Evolutionary conservation across 805 yeast genomes (phyloP), one percentile per base, ranked within the genome.

Genomic region (Tetrapisispora nanseiensis): DNA sequence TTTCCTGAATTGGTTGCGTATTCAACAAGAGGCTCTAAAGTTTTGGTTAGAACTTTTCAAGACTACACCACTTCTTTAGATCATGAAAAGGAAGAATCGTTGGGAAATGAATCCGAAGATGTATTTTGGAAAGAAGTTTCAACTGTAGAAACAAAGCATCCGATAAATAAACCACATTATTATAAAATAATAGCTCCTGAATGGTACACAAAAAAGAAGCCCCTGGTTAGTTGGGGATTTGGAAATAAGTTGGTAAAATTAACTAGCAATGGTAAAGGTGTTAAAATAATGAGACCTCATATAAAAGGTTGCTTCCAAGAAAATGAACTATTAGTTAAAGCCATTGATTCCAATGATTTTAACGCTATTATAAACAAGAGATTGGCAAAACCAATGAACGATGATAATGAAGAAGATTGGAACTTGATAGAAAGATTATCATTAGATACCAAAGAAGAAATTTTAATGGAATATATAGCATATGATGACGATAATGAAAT

Each of bases 1-100:
- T 75, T 84, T 22, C 97, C 99, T 1, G 96, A 90, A 47, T 65
- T 86, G 39, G 83, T 92, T 68, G 95, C 95, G 3, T 74, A 83
- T 43, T 85, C 94, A 19, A 81, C 95, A 4, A 82, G 83, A 52
- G 95, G 86, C 60, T 87, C 92, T 46, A 83, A 78, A 61, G 71
- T 90, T 43, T 63, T 74, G 40, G 72, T 90, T 29, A 96, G 87
- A 63, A 74, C 95, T 18, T 67, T 92, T 46, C 98, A 92, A 66
- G 95, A 89, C 41, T 42, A 60, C 26, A 51, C 50, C 10, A 57
- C 51, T 20, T 46, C 49, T 11, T 43, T 61, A 16, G 65, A 59
- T 39, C 22, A 29, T 6, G 48, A 54, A 34, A 57, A 55, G 4
- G 20, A 27, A 22, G 19, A 45, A 56, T 16, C 55, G 50, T 15